phyloP scores from a whole-genome alignment of 2,329 filamentous ascomycete genomes.

The Penicillium oxalicum region DNA sequence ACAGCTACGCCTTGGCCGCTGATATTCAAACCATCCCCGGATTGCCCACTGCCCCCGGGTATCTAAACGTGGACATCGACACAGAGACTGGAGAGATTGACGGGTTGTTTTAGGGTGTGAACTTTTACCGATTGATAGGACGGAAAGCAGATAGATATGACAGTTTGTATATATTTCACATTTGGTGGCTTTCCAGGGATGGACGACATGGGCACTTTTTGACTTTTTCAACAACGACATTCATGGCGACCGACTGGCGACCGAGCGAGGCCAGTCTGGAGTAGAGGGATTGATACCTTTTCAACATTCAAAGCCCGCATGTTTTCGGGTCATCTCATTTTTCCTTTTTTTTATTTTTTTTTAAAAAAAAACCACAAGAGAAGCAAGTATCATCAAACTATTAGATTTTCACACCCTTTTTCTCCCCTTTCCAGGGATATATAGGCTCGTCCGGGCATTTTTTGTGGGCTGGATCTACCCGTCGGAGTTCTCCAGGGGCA shows the following conservation, averaged over 20 bases:
- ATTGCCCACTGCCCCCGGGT: conserved; percentile 88
- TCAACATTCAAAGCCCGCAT: conserved; percentile 14
- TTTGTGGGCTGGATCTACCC: too few relatives aligned
- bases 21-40: conserved; percentile 98
- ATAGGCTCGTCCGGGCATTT: too few relatives aligned
- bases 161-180: conserved; percentile 16
- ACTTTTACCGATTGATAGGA: not conserved
- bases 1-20: conserved; percentile 81
- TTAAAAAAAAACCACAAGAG: not conserved
- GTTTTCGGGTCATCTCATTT: not conserved
- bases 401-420: too few relatives aligned
- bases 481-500: too few relatives aligned
- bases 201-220: conserved; percentile 2
- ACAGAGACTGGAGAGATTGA: conserved; percentile 78
- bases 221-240: conserved; percentile 22
- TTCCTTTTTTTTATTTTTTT: not conserved
- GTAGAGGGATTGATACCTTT: conserved; percentile 12
- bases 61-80: conserved; percentile 84
- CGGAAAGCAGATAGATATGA: conserved; percentile 3
- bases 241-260: conserved; percentile 15
- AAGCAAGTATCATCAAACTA: too few relatives aligned
- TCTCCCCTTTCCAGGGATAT: too few relatives aligned
- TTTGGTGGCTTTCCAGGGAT: not conserved
- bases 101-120: conserved; percentile 69
- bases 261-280: conserved; percentile 9